phyloP scores from a whole-genome alignment of 257 asterid species.

The Solanum chilense region DNA sequence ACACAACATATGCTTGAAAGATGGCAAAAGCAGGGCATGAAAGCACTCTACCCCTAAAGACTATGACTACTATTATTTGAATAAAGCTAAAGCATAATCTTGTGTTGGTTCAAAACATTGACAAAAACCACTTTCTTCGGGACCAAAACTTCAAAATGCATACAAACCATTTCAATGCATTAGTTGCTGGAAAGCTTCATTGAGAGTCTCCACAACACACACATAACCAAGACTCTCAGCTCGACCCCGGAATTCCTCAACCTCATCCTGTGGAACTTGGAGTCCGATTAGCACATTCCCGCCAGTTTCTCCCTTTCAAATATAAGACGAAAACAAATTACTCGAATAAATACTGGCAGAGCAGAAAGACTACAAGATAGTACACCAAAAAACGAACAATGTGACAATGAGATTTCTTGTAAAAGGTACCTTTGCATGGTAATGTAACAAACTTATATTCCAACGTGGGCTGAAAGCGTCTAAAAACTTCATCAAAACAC shows the following conservation, averaged over 20 bases:
- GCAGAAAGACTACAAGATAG: not conserved
- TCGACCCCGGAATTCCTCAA: not conserved
- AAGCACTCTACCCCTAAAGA: not conserved
- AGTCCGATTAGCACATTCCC: constrained; percentile 46
- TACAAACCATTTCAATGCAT: constrained; percentile 1
- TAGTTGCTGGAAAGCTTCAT: constrained; percentile 9
- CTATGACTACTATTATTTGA: not conserved
- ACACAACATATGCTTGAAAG: not conserved
- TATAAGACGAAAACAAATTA: not conserved
- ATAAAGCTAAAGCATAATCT: not conserved
- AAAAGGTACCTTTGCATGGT: constrained; percentile 68
- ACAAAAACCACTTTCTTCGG: not conserved
- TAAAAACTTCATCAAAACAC: constrained; percentile 78
- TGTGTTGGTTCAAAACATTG: not conserved
- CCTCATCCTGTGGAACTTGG: not conserved
- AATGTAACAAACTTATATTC: constrained; percentile 92
- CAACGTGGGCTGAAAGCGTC: constrained; percentile 87
- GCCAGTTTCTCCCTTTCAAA: constrained; percentile 70
- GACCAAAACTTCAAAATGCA: not conserved
- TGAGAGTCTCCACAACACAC: constrained; percentile 5
- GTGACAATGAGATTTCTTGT: not conserved
- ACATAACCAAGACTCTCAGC: constrained; percentile 12
- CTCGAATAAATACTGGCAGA: not conserved
- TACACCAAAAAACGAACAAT: not conserved
- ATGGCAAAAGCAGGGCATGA: not conserved